These are phyloP conservation scores for Orbilia oligospora DNA, from an alignment of 2,329 filamentous ascomycete genomes.

Conservation along the genomic window DNA sequence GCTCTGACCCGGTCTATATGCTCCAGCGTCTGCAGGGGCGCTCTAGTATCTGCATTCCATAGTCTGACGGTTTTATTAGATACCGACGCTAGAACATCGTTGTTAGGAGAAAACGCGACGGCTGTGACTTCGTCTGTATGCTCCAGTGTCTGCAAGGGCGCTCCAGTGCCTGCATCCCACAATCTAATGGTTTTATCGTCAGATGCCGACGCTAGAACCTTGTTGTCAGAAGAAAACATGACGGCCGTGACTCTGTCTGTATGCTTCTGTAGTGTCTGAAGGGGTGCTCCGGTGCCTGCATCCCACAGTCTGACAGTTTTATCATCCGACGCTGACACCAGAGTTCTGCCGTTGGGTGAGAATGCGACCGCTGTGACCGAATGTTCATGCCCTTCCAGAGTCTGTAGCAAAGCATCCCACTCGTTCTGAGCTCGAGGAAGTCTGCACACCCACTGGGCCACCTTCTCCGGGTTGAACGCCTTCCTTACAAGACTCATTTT, in stretches of 20 bases:
- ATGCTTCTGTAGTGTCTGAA: no score
- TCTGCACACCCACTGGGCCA: no score
- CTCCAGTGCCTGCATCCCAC: no score
- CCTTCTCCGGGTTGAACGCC: no score
- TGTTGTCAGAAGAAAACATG: conserved; percentile 7
- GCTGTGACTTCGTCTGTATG: no score
- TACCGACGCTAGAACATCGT: no score
- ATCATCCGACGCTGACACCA: background rate
- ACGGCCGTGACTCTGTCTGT: background rate
- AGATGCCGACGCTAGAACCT: background rate
- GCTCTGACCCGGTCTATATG: no score
- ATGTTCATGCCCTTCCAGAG: background rate
- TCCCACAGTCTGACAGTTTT: conserved; percentile 16
- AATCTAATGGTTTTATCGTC: conserved; percentile 1
- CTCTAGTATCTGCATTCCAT: no score
- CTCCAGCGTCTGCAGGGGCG: background rate
- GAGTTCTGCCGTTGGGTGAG: background rate
- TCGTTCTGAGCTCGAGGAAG: no score
- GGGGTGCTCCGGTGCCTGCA: background rate
- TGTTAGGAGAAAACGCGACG: no score
- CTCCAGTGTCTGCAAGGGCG: background rate
- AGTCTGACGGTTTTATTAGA: no score
- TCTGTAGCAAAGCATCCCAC: background rate
- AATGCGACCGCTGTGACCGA: background rate
- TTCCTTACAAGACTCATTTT: no score